A percentile compares a stretch with the other conserved stretches of the same genome.
These are phyloP conservation scores for Gastroboletus turbinatus DNA, from an alignment of 1,284 basidiomycete genomes.

Conservation along the genomic window DNA sequence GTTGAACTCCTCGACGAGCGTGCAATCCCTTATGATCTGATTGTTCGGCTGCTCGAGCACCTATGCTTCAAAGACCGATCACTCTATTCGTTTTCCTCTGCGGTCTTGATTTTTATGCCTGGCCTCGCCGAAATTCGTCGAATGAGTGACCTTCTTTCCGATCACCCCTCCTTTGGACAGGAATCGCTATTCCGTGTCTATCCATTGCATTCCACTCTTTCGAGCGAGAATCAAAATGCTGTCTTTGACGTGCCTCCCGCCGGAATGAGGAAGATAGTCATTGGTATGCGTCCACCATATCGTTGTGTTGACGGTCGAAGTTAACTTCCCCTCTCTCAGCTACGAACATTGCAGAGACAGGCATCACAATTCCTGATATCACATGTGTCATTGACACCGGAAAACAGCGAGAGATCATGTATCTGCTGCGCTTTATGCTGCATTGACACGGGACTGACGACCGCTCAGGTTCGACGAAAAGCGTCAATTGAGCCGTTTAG, in stretches of 20 bases:
- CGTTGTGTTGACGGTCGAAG: conserved; percentile 64
- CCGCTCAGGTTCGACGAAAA: conserved; percentile 89
- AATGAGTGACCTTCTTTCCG: conserved; percentile 78
- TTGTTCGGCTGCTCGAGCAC: conserved; percentile 81
- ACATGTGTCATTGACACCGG: conserved; percentile 97
- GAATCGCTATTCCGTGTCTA: conserved; percentile 73
- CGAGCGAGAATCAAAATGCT: conserved; percentile 85
- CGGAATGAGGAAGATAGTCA: conserved; percentile 89
- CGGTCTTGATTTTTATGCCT: conserved; percentile 92
- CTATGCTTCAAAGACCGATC: conserved; percentile 75
- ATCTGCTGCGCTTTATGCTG: conserved; percentile 10
- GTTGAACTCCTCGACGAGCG: conserved; percentile 90
- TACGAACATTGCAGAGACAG: conserved; percentile 80
- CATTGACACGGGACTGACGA: conserved; percentile 8
- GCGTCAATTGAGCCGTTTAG: conserved; percentile 89
- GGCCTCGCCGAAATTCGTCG: conserved; percentile 92
- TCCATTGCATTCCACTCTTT: conserved; percentile 92
- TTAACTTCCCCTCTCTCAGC: conserved; percentile 49
- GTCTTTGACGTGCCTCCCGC: conserved; percentile 87
- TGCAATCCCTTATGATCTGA: conserved; percentile 87
- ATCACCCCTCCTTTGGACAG: conserved; percentile 76
- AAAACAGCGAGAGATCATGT: conserved; percentile 93
- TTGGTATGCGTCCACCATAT: conserved; percentile 52
- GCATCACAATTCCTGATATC: conserved; percentile 97
- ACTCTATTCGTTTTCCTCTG: conserved; percentile 68